Percentiles rank a stretch among this genome's conserved stretches.
These are phyloP conservation scores for Penicillium brevicompactum DNA, from an alignment of 2,329 filamentous ascomycete genomes.

Conservation along the genomic window DNA sequence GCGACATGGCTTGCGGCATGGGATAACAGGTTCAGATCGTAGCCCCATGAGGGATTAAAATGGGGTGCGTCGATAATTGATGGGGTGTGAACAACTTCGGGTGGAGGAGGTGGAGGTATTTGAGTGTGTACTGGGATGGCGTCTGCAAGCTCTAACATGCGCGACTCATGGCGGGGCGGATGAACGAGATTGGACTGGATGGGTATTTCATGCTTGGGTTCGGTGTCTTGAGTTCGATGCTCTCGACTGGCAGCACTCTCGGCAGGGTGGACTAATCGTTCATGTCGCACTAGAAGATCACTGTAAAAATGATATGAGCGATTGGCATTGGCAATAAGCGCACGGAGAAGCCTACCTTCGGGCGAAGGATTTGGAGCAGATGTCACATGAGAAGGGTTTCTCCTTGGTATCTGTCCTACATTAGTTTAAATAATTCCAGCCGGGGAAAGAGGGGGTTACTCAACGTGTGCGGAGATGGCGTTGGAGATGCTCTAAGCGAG, in stretches of 20 bases:
- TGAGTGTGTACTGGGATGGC: conserved; percentile 45
- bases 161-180: conserved; percentile 43
- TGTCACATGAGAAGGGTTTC: conserved; percentile 53
- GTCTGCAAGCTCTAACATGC: conserved; percentile 50
- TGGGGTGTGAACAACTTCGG: conserved; percentile 41
- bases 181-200: conserved; percentile 41
- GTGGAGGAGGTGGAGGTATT: conserved; percentile 32
- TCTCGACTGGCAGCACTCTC: conserved; percentile 45
- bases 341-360: conserved; percentile 39
- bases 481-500: conserved; percentile 53
- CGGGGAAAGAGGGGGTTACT: conserved; percentile 37
- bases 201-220: conserved; percentile 34
- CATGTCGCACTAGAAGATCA: conserved; percentile 53
- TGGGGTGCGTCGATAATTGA: conserved; percentile 47
- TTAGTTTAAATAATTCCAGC: conserved; percentile 21
- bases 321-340: conserved; percentile 12
- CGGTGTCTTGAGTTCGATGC: conserved; percentile 33
- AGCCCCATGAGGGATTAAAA: conserved; percentile 54
- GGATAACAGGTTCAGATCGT: conserved; percentile 51
- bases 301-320: conserved; percentile 34
- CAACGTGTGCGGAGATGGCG: conserved; percentile 54
- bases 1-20: conserved; percentile 54
- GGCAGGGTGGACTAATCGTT: conserved; percentile 50
- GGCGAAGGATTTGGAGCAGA: conserved; percentile 52
- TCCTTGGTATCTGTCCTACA: conserved; percentile 49